Evolutionary conservation across 495 filamentous ascomycete genomes (phyloP), one percentile per base, ranked within the genome.

Genomic region (Xylaria bambusicola): DNA sequence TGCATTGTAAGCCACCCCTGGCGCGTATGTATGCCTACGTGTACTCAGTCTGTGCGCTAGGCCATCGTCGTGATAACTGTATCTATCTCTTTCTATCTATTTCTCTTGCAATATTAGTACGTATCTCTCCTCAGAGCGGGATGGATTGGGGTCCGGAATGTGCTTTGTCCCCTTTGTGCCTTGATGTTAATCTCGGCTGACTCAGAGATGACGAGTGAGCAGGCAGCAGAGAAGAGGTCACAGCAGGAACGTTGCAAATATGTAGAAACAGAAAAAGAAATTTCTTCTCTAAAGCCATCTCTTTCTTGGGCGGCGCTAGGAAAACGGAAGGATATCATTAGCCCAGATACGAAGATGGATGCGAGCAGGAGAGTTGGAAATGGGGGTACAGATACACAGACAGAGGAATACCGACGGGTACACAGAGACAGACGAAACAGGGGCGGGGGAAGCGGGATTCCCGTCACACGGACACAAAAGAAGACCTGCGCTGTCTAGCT

Each of bases 281-380:
- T n/a, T n/a, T n/a, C n/a, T n/a, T n/a, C 35, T 21, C 36, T 2
- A 53, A 26, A 31, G 21, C 35, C 36, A 24, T 29, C 5, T 17
- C 8, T 12, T 18, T 21, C 13, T 54, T 54, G 2, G 52, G 15
- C 38, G 35, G 44, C 21, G 21, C 10, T 15, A 23, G 23, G 24
- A 50, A 21, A 53, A 50, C n/a, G 55, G 10, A 33, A 31, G 23
- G 33, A 44, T 44, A 26, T 44, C 21, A 58, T 58, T 58, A 58
- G 56, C 18, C 36, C 26, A 44, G 15, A 44, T 58, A 58, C 56
- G 56, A 23, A 10, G 31, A n/a, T 12, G 36, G 13, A 49, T 21
- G 26, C n/a, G 15, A 20, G 13, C 3, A 44, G 46, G 38, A 13
- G 10, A 49, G 10, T 12, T 31, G 17, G 6, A 12, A 38, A 49